Conservation (phyloP, 768 basidiomycete genomes). For the Pholiota microspora region DNA sequence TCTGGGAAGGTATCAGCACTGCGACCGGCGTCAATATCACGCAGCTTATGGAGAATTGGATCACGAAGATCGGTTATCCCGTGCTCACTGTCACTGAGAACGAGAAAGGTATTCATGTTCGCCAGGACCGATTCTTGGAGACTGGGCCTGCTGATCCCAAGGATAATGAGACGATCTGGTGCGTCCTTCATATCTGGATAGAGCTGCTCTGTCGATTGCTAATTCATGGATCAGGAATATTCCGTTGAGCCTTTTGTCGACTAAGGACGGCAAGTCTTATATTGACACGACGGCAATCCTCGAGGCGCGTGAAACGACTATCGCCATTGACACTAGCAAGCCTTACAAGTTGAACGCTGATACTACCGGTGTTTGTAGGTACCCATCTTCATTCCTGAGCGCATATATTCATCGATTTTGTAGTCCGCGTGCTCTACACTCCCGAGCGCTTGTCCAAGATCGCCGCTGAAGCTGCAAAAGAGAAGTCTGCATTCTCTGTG, state of each 20-base stretch:
- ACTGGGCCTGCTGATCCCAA: conserved; percentile 75
- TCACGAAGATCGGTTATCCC: conserved; percentile 86
- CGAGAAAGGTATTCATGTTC: conserved; percentile 66
- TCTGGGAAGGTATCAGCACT: conserved; percentile 83
- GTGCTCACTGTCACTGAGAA: conserved; percentile 84
- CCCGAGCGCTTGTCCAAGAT: conserved; percentile 77
- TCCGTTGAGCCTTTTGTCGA: conserved; percentile 72
- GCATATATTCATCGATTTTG: background rate
- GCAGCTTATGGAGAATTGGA: conserved; percentile 89
- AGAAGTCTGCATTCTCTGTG: conserved; percentile 63
- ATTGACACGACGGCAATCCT: conserved; percentile 68
- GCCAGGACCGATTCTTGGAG: conserved; percentile 91
- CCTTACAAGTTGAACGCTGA: conserved; percentile 90
- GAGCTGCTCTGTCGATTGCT: too few species aligned
- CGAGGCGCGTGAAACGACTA: conserved; percentile 60
- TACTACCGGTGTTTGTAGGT: conserved; percentile 86
- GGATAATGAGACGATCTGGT: conserved; percentile 91
- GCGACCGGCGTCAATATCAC: conserved; percentile 75
- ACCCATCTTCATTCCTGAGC: background rate
- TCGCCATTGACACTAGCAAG: conserved; percentile 71
- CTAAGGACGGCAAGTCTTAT: conserved; percentile 50
- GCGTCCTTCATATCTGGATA: conserved; percentile 2
- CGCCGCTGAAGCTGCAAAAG: conserved; percentile 73
- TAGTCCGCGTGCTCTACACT: conserved; percentile 86
- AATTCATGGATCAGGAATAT: conserved; percentile 58